Percentiles rank a stretch among this genome's conserved stretches.
phyloP scores from a whole-genome alignment of 1,284 basidiomycete genomes.

The Cryptococcus sp. region DNA sequence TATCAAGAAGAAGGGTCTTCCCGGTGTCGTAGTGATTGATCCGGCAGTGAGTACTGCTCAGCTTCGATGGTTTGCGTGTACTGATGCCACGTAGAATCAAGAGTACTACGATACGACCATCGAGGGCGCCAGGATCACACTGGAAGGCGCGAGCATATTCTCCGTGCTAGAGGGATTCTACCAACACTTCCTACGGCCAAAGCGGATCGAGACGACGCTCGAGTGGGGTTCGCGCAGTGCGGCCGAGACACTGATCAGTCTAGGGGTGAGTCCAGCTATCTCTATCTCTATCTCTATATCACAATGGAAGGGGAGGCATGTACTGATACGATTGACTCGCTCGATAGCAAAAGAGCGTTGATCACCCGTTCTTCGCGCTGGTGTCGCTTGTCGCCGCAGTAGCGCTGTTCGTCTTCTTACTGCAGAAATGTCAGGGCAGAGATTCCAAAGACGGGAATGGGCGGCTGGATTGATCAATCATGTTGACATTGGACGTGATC shows the following conservation, averaged over 20 bases:
- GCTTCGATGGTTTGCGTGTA: background rate
- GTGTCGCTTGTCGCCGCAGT: conserved; percentile 37
- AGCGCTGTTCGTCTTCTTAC: conserved; percentile 35
- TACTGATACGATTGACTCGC: conserved; percentile 4
- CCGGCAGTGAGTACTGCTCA: conserved; percentile 63
- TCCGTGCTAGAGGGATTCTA: conserved; percentile 70
- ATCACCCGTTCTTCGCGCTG: conserved; percentile 49
- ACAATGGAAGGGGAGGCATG: background rate
- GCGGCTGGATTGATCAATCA: conserved; percentile 26
- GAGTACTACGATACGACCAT: conserved; percentile 59
- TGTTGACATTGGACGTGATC: background rate
- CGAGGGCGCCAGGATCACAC: conserved; percentile 67
- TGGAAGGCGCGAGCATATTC: conserved; percentile 65
- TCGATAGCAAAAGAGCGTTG: conserved; percentile 32
- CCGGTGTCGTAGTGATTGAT: conserved; percentile 72
- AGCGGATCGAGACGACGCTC: conserved; percentile 50
- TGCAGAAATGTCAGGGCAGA: conserved; percentile 38
- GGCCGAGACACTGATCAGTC: conserved; percentile 32
- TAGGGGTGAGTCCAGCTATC: conserved; percentile 23
- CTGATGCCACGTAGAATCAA: conserved; percentile 19
- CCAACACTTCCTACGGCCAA: conserved; percentile 61
- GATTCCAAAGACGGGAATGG: conserved; percentile 27
- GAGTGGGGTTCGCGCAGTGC: conserved; percentile 47
- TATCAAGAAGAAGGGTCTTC: conserved; percentile 56
- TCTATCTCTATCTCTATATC: background rate